A percentile compares a stretch with the other conserved stretches of the same genome.
Conservation (phyloP, 139 green algal genomes). For the Chlorella sp. region DNA sequence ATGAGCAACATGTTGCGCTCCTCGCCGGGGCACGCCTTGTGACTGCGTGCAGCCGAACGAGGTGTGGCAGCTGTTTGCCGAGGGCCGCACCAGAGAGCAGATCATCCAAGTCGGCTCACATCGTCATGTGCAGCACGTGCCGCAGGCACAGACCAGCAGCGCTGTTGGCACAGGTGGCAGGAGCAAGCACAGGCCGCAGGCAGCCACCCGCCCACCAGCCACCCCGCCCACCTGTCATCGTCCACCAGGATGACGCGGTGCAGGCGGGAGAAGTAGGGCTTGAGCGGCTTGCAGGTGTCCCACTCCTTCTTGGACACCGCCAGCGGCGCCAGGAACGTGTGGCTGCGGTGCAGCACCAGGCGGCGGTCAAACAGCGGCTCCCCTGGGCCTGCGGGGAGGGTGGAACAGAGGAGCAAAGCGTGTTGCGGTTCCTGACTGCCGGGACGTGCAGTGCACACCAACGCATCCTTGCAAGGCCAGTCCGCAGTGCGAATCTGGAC, state of each 20-base stretch:
- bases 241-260: slow-evolving; percentile 63
- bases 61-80: background rate
- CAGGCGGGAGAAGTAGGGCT: slow-evolving; percentile 47
- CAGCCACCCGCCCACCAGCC: background rate
- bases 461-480: too few relatives aligned
- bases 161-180: background rate
- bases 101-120: background rate
- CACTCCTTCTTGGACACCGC: slow-evolving; percentile 47
- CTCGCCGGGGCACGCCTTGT: slow-evolving; percentile 39
- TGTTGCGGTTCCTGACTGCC: background rate
- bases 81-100: background rate
- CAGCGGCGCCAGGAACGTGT: slow-evolving; percentile 44
- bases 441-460: background rate
- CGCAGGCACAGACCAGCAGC: background rate
- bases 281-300: slow-evolving; percentile 76
- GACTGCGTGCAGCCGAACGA: background rate
- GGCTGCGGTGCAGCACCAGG: slow-evolving; percentile 42
- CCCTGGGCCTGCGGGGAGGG: background rate
- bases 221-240: slow-evolving; percentile 48
- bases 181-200: background rate
- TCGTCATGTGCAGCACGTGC: background rate
- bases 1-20: slow-evolving; percentile 63
- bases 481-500: too few relatives aligned
- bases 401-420: background rate
- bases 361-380: slow-evolving; percentile 39